Evolutionary conservation across 2,329 filamentous ascomycete species (phyloP), one percentile per base, ranked within the genome.

Genomic region (Ophioceras dolichostomum): DNA sequence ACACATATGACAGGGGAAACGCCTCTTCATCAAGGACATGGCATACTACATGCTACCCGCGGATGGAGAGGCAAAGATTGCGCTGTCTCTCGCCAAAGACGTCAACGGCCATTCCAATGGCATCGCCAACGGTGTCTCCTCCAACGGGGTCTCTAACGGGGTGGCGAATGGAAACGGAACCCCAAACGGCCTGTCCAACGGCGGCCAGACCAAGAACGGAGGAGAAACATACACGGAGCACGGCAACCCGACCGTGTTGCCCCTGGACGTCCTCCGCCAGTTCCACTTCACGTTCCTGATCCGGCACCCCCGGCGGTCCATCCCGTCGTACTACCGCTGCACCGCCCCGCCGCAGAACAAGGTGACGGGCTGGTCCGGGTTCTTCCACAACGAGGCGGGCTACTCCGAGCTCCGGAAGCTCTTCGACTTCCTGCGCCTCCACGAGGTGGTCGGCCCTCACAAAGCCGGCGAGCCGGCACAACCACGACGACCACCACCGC

Each of bases 251-350:
- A 94, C 87, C 1, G 80, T 93, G 19, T 63, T 96, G 36, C 91
- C 91, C 3, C 61, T 73, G 20, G 74, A 76, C 21, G 64, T 85
- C 41, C 67, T 96, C 40, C 72, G 76, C 52, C 69, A 76, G 47
- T 96, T 94, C 62, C 87, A 95, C 60, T 96, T 89, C 64, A 85
- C 88, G 17, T 96, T 98, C 62, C 72, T 96, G 45, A 96, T 98
- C 66, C 88, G 91, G 40, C 87, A 96, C 57, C 91, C 91, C n/a
- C 78, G 85, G 50, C 78, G 77, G 54, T 83, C 84, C 50, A 88
- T 96, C 46, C 91, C 91, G 7, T 94, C 85, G 33, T 96, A 89
- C 67, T 94, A 82, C 69, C 82, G 89, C 48, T 96, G 89, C 71
- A 94, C 85, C 35, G 73, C 94, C 38, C 88, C 91, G 12, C 91